Base-by-base conservation (phyloP, 1,284 basidiomycete species). In the Cryptococcus sp. region DNA sequence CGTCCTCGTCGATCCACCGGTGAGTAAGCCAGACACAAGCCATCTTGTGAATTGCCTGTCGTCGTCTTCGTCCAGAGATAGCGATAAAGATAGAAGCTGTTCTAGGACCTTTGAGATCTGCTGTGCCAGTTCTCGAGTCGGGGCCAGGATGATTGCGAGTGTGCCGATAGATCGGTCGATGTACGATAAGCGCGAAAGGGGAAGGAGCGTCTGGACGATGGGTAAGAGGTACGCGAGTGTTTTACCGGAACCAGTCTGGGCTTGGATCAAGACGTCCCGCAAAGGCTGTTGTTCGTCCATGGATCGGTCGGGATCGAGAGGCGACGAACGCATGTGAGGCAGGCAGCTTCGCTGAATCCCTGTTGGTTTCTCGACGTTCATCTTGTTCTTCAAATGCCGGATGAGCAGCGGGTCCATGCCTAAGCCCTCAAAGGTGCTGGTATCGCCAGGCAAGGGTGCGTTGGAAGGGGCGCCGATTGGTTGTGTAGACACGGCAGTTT, bases 161-260 rank as follows among this genome's bases (percentile, higher is more conserved):
- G 96, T 98, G 17, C 96, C 96, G 56, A 90, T 85, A 0, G 83
- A 84, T 48, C 88, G 84, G 78, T 95, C 92, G 67, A 95, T 93
- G 72, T 92, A 93, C 1, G 91, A 93, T 20, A 87, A 83, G 17
- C 86, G 85, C 55, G 92, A 91, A 39, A 99, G 83, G 0, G 93
- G 92, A 27, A 99, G 84, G 23, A 93, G 82, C 72, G 95, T 91
- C 68, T 99, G 93, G 42, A 99, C 84, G 75, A 99, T 93, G 19
- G 96, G 96, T 4, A 99, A 85, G 17, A 99, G 85, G 80, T 91
- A 99, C 3, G 95, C 86, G 22, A 99, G 82, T 0, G 95, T 99
- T 81, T 99, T 99, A 68, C 96, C 96, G 0, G 94, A 98, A 60
- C 96, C 96, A 0, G 96, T 99, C 76, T 99, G 95, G 5, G 93